Evolutionary conservation across 208 protist species (phyloP).

Genomic region (Leishmania guyanensis): DNA sequence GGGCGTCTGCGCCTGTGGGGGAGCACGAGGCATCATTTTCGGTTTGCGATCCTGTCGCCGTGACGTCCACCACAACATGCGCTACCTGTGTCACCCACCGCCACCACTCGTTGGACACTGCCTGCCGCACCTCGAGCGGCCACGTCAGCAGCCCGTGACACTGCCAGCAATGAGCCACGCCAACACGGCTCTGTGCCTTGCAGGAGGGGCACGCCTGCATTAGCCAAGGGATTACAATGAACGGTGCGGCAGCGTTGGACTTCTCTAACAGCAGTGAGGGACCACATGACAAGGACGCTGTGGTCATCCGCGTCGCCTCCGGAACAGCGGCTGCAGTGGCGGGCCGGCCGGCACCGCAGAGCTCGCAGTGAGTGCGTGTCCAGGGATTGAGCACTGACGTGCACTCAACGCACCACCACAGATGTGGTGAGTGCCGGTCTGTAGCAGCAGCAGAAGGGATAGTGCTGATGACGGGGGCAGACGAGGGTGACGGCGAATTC

Average conservation of each 20-base stretch:
- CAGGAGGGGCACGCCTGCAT: slow-evolving; percentile 40
- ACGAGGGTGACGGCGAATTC: background rate
- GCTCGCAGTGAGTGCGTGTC: slow-evolving; percentile 28
- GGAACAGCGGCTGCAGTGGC: slow-evolving; percentile 3
- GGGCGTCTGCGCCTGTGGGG: background rate
- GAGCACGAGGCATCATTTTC: background rate
- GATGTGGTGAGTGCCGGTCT: slow-evolving; percentile 4
- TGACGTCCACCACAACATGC: slow-evolving; percentile 7
- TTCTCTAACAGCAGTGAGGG: background rate
- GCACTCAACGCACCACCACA: slow-evolving; percentile 35
- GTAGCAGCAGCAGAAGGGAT: background rate
- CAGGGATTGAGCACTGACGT: slow-evolving; percentile 30
- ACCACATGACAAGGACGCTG: background rate
- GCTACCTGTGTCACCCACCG: slow-evolving; percentile 28
- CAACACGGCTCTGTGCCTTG: slow-evolving; percentile 25
- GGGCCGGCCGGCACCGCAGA: slow-evolving; percentile 29
- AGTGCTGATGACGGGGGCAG: background rate
- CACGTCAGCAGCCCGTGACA: slow-evolving; percentile 21
- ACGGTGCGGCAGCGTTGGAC: slow-evolving; percentile 16
- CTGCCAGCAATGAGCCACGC: slow-evolving; percentile 15
- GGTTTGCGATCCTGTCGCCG: background rate
- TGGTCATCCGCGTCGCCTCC: background rate
- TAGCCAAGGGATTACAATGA: slow-evolving; percentile 45
- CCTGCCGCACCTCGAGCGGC: slow-evolving; percentile 13
- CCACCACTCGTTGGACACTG: slow-evolving; percentile 13